Conservation (phyloP, 2,329 filamentous ascomycete species). For the Geoglossum cookeanum region DNA sequence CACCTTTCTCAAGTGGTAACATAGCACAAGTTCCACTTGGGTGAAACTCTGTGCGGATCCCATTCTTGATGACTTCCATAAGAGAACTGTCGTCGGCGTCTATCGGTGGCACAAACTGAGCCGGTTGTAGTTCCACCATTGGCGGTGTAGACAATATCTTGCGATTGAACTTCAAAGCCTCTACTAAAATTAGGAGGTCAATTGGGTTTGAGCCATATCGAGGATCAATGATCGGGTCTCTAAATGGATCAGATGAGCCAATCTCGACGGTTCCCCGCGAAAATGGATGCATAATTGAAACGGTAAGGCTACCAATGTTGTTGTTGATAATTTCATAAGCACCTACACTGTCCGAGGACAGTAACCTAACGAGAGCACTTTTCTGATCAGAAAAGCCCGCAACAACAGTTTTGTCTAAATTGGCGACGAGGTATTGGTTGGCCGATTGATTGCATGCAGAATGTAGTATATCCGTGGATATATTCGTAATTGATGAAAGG, state of each 20-base stretch:
- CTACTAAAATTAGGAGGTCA: slow-evolving; percentile 16
- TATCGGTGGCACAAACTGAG: slow-evolving; percentile 9
- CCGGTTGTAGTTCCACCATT: slow-evolving; percentile 12
- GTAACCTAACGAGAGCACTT: slow-evolving; percentile 16
- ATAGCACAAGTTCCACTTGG: slow-evolving; percentile 31
- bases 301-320: slow-evolving; percentile 15
- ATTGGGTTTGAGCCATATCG: slow-evolving; percentile 26
- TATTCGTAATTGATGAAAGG: not conserved
- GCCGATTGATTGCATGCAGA: slow-evolving; percentile 15
- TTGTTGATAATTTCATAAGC: slow-evolving; percentile 16
- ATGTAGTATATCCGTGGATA: not conserved
- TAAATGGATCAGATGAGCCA: slow-evolving; percentile 20
- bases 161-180: slow-evolving; percentile 14
- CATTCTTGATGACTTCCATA: slow-evolving; percentile 12
- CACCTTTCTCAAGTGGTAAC: slow-evolving; percentile 28
- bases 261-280: slow-evolving; percentile 26
- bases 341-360: slow-evolving; percentile 8
- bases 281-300: slow-evolving; percentile 23
- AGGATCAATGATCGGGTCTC: slow-evolving; percentile 23
- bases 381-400: slow-evolving; percentile 22
- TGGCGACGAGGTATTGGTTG: slow-evolving; percentile 17
- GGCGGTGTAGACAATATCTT: slow-evolving; percentile 12
- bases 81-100: slow-evolving; percentile 15
- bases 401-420: slow-evolving; percentile 19
- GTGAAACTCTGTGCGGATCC: slow-evolving; percentile 28